These are phyloP conservation scores for Phytophthora rubi DNA, from an alignment of 352 stramenopile species.

Conservation along the genomic window DNA sequence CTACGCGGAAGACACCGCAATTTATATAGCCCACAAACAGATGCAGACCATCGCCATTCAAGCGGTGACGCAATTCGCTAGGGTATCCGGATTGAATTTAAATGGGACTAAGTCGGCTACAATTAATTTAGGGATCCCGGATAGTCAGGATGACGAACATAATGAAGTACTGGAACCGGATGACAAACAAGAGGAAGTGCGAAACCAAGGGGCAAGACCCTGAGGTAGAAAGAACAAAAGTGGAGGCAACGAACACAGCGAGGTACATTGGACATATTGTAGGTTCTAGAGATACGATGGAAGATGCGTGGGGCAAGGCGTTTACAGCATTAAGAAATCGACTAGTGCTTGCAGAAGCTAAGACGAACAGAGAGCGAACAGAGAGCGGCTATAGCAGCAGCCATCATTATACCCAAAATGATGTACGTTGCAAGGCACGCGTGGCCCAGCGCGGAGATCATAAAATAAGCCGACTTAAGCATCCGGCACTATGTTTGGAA, in stretches of 20 bases:
- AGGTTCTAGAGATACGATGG: not conserved
- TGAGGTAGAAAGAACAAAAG: not conserved
- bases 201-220: too few species aligned
- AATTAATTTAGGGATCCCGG: too few species aligned
- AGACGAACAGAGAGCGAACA: constrained; percentile 5
- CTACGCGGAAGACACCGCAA: constrained; percentile 13
- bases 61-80: too few species aligned
- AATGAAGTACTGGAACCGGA: too few species aligned
- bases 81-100: too few species aligned
- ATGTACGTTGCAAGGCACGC: constrained; percentile 9
- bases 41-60: not conserved
- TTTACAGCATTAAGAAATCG: not conserved
- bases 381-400: not conserved
- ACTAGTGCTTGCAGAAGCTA: not conserved
- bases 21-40: not conserved
- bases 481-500: constrained; percentile 7
- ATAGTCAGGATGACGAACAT: too few species aligned
- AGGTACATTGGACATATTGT: constrained; percentile 8
- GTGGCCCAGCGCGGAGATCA: not conserved
- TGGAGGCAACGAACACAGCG: too few species aligned
- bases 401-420: constrained; percentile 8
- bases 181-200: too few species aligned
- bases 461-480: not conserved
- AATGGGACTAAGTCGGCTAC: too few species aligned
- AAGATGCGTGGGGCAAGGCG: not conserved